Percentiles rank a stretch among this genome's conserved stretches.
Conservation (phyloP, 345 rosid species). For the Schrenkiella parvula region DNA sequence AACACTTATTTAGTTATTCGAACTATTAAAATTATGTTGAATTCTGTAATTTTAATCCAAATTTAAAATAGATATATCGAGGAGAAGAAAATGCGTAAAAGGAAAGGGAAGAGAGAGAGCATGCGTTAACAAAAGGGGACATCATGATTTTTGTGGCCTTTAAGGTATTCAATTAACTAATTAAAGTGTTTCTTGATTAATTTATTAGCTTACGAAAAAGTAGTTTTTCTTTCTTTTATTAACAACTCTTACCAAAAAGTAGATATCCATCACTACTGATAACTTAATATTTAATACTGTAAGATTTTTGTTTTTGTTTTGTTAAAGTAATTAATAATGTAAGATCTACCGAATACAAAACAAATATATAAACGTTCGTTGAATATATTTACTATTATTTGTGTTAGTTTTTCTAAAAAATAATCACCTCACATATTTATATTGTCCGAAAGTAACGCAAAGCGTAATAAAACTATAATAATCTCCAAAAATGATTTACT, state of each 20-base stretch:
- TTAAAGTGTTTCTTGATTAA: constrained; percentile 20
- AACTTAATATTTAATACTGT: not conserved
- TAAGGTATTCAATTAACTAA: constrained; percentile 20
- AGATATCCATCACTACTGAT: not conserved
- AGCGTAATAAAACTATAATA: no score
- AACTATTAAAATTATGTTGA: no score
- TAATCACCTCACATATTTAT: no score
- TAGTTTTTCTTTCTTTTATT: not conserved
- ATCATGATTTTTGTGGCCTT: constrained; percentile 34
- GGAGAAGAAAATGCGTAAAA: constrained; percentile 30
- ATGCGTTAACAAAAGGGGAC: constrained; percentile 35
- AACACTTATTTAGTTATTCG: no score
- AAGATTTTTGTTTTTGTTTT: no score
- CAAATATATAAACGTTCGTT: no score
- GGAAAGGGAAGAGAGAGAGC: constrained; percentile 17
- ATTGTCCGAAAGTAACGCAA: no score
- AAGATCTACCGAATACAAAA: no score
- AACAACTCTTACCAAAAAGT: not conserved
- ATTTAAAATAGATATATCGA: not conserved
- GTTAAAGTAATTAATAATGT: not conserved
- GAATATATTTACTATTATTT: no score
- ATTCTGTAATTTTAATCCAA: not conserved
- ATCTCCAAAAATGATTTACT: no score
- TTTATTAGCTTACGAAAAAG: constrained; percentile 25
- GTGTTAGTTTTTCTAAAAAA: no score